Conservation (phyloP, 257 asterid genomes). For the Voacanga thouarsii region DNA sequence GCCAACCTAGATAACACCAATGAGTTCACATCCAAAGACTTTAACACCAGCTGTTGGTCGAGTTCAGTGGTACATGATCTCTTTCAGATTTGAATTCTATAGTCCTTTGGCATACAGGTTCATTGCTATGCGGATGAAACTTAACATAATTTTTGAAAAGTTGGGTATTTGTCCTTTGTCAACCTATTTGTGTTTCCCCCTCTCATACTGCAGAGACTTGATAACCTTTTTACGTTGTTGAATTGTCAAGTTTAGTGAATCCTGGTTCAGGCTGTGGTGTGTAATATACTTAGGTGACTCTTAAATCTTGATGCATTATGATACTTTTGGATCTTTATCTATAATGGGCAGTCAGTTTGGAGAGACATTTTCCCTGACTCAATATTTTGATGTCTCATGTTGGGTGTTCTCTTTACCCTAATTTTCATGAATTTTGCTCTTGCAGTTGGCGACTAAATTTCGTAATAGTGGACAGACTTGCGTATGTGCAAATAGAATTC, state of each 20-base stretch:
- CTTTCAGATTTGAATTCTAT: too few species aligned
- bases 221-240: not conserved
- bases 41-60: not conserved
- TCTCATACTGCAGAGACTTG: not conserved
- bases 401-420: constrained; percentile 12
- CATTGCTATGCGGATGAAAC: too few species aligned
- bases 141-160: too few species aligned
- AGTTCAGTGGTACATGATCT: not conserved
- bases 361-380: constrained; percentile 4
- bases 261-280: not conserved
- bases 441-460: constrained; percentile 89
- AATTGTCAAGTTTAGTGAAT: not conserved
- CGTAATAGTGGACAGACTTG: constrained; percentile 99
- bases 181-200: not conserved
- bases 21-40: not conserved
- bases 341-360: not conserved
- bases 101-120: not conserved
- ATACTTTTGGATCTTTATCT: not conserved
- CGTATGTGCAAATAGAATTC: constrained; percentile 90
- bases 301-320: constrained; percentile 1
- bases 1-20: not conserved
- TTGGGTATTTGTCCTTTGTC: too few species aligned
- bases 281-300: not conserved
- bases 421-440: constrained; percentile 24
- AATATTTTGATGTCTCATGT: constrained; percentile 8